Evolutionary conservation across 2,329 filamentous ascomycete species (phyloP), one percentile per base, ranked within the genome.

Genomic region (Colletotrichum lini): DNA sequence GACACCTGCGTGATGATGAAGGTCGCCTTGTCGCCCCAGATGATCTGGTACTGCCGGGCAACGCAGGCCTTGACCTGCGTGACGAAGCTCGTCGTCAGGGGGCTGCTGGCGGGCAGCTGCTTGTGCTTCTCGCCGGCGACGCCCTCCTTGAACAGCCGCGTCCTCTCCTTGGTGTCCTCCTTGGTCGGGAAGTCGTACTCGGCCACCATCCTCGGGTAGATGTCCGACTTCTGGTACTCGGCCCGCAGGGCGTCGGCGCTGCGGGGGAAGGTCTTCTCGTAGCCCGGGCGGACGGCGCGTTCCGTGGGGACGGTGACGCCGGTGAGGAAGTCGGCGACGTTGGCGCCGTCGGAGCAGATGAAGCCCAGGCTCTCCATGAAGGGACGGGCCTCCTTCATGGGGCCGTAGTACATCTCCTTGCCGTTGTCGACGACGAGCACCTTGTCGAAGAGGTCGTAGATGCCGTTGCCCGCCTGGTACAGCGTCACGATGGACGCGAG

Each of bases 381-480:
- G 0, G 89, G 87, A 5, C 84, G 81, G 0, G 91, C 91, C 71
- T 90, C 83, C 7, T 84, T 79, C 73, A 85, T 82, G 0, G 90
- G 86, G 0, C 91, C 91, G 73, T 91, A 93, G 81, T 87, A 93
- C 56, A 92, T 85, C 74, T 93, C 79, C 72, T 90, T 89, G 57
- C 91, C 91, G 68, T 89, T 86, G 57, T 93, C 90, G 4, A 93
- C 84, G 10, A 93, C 86, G 0, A 93, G 83, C 0, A 93, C 90
- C 76, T 93, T 93, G 77, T 93, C 91, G 77, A 93, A 93, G 0
- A 91, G 84, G 35, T 92, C 83, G 77, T 92, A 93, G 70, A 93
- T 93, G 30, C 87, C 89, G 66, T 93, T 92, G 7, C 90, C 90
- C 3, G 92, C 91, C 76, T 93, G 92, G 77, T 94, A 93, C 0